phyloP scores from a whole-genome alignment of 208 protist genomes.

The Leishmania arabica region DNA sequence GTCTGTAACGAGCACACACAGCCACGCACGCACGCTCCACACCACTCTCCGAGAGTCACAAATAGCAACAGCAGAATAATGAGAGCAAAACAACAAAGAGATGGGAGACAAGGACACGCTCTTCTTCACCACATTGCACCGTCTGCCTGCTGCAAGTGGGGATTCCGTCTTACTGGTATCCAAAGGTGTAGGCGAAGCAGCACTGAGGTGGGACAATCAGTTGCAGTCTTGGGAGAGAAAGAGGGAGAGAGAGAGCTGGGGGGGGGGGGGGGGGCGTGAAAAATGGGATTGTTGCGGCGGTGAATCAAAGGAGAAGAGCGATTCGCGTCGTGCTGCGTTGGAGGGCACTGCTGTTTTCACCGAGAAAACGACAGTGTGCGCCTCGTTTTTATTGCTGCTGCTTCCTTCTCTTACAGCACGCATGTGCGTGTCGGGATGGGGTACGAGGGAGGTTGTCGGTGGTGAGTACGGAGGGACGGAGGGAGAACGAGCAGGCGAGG shows the following conservation, averaged over 20 bases:
- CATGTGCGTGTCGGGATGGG: background rate
- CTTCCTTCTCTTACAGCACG: background rate
- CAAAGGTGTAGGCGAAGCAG: no score
- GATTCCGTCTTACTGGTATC: no score
- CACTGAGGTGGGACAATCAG: no score
- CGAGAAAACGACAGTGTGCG: background rate
- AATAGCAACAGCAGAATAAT: background rate
- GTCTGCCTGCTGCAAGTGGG: no score
- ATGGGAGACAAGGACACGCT: background rate
- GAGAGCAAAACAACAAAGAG: background rate
- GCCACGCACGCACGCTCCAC: background rate
- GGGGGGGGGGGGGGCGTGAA: background rate
- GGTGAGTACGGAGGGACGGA: background rate
- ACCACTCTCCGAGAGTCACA: background rate
- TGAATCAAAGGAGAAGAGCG: background rate
- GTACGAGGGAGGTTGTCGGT: background rate
- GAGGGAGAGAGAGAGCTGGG: background rate
- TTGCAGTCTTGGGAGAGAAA: background rate
- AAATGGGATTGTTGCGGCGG: background rate
- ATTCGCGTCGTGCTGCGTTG: background rate
- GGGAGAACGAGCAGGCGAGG: background rate
- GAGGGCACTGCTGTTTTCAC: background rate
- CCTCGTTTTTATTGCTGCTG: background rate
- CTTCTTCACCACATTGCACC: no score
- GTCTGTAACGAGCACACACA: background rate